Evolutionary conservation across 2,329 filamentous ascomycete genomes (phyloP).

Genomic region (Paraphaeosphaeria minitans): DNA sequence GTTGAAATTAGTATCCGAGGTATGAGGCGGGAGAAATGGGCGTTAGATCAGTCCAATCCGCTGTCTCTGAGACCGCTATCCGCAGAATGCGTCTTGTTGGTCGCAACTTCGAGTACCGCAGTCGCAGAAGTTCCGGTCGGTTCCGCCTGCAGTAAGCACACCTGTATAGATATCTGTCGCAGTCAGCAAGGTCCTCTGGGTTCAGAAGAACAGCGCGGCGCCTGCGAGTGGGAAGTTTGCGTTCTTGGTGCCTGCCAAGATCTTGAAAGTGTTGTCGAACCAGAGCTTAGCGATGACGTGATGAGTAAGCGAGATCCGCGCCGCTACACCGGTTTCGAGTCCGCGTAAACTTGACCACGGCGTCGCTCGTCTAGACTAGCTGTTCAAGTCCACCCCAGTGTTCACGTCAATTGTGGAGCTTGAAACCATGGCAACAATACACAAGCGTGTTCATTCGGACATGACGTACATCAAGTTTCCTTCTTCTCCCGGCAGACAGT

Average conservation of each 20-base stretch:
- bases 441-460: slow-evolving; percentile 1
- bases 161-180: background rate
- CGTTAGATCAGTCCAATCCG: background rate
- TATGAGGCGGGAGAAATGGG: background rate
- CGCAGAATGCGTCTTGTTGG: background rate
- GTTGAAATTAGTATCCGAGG: background rate
- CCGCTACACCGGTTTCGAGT: slow-evolving; percentile 4
- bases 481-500: background rate
- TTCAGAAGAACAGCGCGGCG: background rate
- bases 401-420: background rate
- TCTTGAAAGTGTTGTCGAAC: slow-evolving; percentile 1
- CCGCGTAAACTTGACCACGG: background rate
- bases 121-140: background rate
- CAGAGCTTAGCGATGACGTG: background rate
- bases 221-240: background rate
- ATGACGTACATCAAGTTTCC: slow-evolving; percentile 1
- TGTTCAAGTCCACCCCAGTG: background rate
- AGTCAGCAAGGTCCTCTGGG: background rate
- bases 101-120: background rate
- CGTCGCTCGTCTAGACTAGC: background rate
- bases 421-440: slow-evolving; percentile 17
- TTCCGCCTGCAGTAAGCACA: background rate
- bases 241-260: slow-evolving; percentile 7
- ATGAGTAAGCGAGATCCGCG: background rate
- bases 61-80: background rate